A percentile compares a stretch with the other conserved stretches of the same genome.
Conservation (phyloP, 805 yeast genomes). For the Candida silvicultrix region DNA sequence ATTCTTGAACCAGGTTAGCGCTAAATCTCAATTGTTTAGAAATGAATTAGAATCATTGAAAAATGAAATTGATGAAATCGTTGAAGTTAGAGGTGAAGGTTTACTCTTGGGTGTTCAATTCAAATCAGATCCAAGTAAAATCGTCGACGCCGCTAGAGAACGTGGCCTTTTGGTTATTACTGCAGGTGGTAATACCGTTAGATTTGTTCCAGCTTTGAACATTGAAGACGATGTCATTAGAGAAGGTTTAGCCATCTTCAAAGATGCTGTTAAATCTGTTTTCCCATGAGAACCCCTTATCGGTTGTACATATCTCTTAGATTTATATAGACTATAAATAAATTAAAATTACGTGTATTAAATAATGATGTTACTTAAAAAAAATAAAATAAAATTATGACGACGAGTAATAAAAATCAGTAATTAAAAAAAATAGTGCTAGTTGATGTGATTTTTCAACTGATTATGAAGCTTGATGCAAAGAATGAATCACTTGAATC, state of each 20-base stretch:
- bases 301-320: not conserved
- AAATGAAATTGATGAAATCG: constrained; percentile 48
- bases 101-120: constrained; percentile 82
- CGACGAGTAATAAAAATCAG: not conserved
- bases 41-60: constrained; percentile 44
- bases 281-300: not conserved
- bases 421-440: too few relatives aligned
- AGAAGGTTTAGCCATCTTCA: constrained; percentile 69
- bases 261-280: constrained; percentile 39
- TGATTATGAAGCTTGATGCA: not conserved
- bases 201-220: constrained; percentile 90
- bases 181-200: constrained; percentile 86
- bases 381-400: not conserved
- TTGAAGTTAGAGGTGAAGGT: constrained; percentile 82
- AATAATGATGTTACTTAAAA: not conserved
- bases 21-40: constrained; percentile 52
- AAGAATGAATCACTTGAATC: constrained; percentile 2
- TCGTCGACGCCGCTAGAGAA: constrained; percentile 69
- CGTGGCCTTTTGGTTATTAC: constrained; percentile 80
- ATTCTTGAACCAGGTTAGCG: constrained; percentile 54
- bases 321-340: not conserved
- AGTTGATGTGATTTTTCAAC: too few relatives aligned
- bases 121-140: constrained; percentile 47
- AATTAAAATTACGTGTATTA: not conserved
- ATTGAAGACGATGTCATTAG: constrained; percentile 63